Evolutionary conservation across 768 basidiomycete genomes (phyloP).

Genomic region (Lentinus tigrinus): DNA sequence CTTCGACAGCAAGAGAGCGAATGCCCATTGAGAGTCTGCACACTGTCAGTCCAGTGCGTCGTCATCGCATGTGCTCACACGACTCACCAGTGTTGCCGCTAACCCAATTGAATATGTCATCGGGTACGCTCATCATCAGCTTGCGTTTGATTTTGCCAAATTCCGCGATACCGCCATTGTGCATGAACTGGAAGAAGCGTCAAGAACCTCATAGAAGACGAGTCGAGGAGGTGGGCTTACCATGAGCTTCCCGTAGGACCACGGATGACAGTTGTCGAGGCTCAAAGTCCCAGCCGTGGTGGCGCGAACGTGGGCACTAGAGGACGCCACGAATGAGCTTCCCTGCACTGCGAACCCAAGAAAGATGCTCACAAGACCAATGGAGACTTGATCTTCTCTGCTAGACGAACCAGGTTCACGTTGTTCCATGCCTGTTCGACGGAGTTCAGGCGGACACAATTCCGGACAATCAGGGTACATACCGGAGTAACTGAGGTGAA

Average conservation of each 20-base stretch:
- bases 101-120: conserved; percentile 83
- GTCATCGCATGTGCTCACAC: not conserved
- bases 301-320: conserved; percentile 87
- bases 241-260: conserved; percentile 89
- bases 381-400: conserved; percentile 96
- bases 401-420: conserved; percentile 86
- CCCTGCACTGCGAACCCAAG: not conserved
- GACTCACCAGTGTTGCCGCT: conserved; percentile 86
- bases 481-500: conserved; percentile 96
- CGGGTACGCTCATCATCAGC: conserved; percentile 72
- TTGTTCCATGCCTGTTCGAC: conserved; percentile 91
- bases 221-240: conserved; percentile 37
- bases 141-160: conserved; percentile 80
- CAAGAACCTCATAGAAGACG: not conserved
- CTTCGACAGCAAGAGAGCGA: conserved; percentile 87
- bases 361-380: conserved; percentile 76
- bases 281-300: conserved; percentile 92
- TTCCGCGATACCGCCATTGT: conserved; percentile 90
- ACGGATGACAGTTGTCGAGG: conserved; percentile 94
- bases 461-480: conserved; percentile 25
- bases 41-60: not conserved
- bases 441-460: not conserved
- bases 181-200: conserved; percentile 74
- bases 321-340: not conserved
- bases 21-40: conserved; percentile 95